phyloP scores from a whole-genome alignment of 2,329 filamentous ascomycete species.

The Aspergillus pseudoterreus region DNA sequence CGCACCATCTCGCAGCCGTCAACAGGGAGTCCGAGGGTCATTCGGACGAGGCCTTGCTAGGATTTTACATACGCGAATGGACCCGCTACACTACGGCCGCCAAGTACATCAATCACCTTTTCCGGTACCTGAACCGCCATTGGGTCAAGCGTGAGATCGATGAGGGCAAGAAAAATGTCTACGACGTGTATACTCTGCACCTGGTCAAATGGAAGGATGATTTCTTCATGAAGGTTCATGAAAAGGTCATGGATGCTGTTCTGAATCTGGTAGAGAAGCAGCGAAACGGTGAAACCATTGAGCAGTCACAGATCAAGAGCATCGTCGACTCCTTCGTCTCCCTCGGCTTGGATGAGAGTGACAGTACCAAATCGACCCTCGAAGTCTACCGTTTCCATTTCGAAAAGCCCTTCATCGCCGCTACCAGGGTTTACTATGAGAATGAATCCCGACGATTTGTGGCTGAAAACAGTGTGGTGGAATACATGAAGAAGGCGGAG shows the following conservation, averaged over 20 bases:
- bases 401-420: slow-evolving; percentile 83
- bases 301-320: slow-evolving; percentile 93
- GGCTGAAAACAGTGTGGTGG: slow-evolving; percentile 93
- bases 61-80: slow-evolving; percentile 97
- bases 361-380: slow-evolving; percentile 88
- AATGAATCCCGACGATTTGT: slow-evolving; percentile 92
- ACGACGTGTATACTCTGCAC: slow-evolving; percentile 96
- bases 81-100: slow-evolving; percentile 90
- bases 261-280: slow-evolving; percentile 95
- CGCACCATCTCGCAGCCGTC: slow-evolving; percentile 68
- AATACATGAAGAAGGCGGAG: slow-evolving; percentile 99
- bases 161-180: slow-evolving; percentile 96
- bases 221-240: slow-evolving; percentile 78
- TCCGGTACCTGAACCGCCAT: slow-evolving; percentile 92
- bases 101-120: slow-evolving; percentile 96
- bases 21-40: slow-evolving; percentile 71
- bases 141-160: slow-evolving; percentile 99
- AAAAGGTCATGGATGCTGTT: slow-evolving; percentile 91
- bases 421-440: slow-evolving; percentile 82
- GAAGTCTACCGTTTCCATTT: slow-evolving; percentile 94
- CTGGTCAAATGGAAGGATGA: slow-evolving; percentile 93
- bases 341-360: slow-evolving; percentile 86
- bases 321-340: slow-evolving; percentile 97
- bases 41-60: slow-evolving; percentile 81
- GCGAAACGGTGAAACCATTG: slow-evolving; percentile 94